Base-by-base conservation (phyloP, 495 filamentous ascomycete species). In the Margaritispora aquatica region DNA sequence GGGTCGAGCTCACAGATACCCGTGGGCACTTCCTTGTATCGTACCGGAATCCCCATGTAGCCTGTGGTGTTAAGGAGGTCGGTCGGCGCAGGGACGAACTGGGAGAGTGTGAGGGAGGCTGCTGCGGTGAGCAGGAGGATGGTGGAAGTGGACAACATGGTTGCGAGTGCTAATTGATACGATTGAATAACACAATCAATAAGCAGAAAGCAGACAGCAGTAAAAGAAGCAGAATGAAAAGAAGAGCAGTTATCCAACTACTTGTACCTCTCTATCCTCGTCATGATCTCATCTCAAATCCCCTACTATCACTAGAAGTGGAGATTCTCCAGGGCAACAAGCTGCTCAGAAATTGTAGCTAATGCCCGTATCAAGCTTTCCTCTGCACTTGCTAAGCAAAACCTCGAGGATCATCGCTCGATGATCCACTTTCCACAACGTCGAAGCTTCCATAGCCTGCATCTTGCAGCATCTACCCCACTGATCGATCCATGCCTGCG, bases 1-100 rank as follows among this genome's bases (percentile, higher is more conserved):
- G 85, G 84, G 57, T 84, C 78, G 2, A 80, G 76, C 71, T 88
- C 85, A 59, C 85, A 88, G 46, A 86, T 82, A 15, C 85, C 85
- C 10, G 77, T 68, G 0, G 81, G 79, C 3, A 84, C 84, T 63
- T 84, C 68, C 63, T 85, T 87, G 68, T 85, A 87, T 10, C 84
- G 77, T 17, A 83, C 77, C 1, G 75, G 62, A 59, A 85, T 65
- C 26, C 72, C 74, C 5, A 79, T 74, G 63, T 80, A 74, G 1
- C 84, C 84, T 15, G 74, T 71, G 5, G 75, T 76, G 15, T 63
- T 41, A 61, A 75, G 81, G 44, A 86, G 66, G 55, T 79, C 75
- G 3, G 75, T 79, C 1, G 84, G 83, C 21, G 79, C 66, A n/a
- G 76, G 54, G n/a, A 87, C 78, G 63, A 85, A 87, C 63, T 86